These are phyloP conservation scores for Neurospora sp. DNA, from an alignment of 495 filamentous ascomycete genomes.

Conservation along the genomic window DNA sequence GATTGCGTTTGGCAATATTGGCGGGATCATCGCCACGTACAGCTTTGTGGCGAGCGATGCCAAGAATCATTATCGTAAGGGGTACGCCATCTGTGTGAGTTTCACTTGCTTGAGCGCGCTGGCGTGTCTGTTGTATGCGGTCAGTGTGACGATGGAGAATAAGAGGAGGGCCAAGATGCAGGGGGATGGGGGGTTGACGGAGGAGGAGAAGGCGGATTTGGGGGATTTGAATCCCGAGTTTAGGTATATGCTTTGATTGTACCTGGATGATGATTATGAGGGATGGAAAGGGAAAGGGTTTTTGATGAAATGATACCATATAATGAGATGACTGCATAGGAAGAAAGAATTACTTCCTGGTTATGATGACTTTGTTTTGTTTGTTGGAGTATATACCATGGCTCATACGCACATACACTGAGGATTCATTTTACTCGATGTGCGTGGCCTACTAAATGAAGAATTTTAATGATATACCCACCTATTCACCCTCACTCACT, in stretches of 20 bases:
- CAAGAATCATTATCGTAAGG: conserved; percentile 52
- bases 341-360: not conserved
- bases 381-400: not conserved
- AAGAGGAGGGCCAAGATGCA: conserved; percentile 44
- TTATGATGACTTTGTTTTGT: not conserved
- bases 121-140: conserved; percentile 47
- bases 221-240: conserved; percentile 61
- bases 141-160: conserved; percentile 56
- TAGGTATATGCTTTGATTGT: conserved; percentile 37
- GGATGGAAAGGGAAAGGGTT: not conserved
- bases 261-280: not conserved
- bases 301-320: not conserved
- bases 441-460: not conserved
- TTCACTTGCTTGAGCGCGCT: conserved; percentile 60
- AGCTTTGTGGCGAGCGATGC: conserved; percentile 65
- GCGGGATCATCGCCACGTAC: conserved; percentile 85
- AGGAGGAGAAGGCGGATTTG: conserved; percentile 63
- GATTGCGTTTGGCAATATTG: conserved; percentile 87
- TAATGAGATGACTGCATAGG: not conserved
- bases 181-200: conserved; percentile 48
- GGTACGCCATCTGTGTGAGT: conserved; percentile 68
- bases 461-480: not conserved
- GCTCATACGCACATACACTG: not conserved
- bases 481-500: not conserved
- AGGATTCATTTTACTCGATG: not conserved